Conservation (phyloP, 2,329 filamentous ascomycete genomes). For the Diatrype stigma region DNA sequence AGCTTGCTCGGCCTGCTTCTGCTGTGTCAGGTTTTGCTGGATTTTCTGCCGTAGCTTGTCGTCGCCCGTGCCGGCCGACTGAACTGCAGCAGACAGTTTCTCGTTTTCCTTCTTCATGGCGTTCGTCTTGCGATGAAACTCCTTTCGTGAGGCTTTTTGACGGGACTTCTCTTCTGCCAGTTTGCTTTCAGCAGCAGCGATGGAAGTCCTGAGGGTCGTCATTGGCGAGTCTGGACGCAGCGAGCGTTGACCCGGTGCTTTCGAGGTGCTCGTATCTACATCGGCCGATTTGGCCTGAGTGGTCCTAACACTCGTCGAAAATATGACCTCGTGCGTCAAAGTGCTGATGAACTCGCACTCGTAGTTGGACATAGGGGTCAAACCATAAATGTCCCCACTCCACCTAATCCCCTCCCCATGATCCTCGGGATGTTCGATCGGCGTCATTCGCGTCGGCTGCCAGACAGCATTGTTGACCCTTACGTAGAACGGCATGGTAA, state of each 20-base stretch:
- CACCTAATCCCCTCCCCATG: constrained; percentile 49
- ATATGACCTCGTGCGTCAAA: constrained; percentile 60
- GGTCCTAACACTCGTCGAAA: constrained; percentile 68
- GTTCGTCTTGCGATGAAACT: constrained; percentile 67
- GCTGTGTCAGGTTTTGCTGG: constrained; percentile 69
- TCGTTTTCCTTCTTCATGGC: constrained; percentile 71
- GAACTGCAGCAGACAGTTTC: constrained; percentile 59
- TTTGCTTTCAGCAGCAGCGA: constrained; percentile 66
- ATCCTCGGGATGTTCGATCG: constrained; percentile 35
- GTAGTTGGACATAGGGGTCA: constrained; percentile 71
- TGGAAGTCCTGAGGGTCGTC: constrained; percentile 72
- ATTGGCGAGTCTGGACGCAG: constrained; percentile 72
- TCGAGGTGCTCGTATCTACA: constrained; percentile 27
- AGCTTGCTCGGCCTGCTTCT: constrained; percentile 60
- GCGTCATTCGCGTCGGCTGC: constrained; percentile 70
- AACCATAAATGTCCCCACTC: constrained; percentile 66
- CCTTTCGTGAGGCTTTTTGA: constrained; percentile 68
- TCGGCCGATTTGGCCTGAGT: constrained; percentile 45
- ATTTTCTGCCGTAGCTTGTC: constrained; percentile 73
- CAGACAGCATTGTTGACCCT: constrained; percentile 74
- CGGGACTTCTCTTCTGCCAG: constrained; percentile 65
- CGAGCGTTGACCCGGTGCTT: constrained; percentile 49
- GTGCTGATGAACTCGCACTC: constrained; percentile 73
- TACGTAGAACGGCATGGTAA: constrained; percentile 72
- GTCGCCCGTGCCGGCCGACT: constrained; percentile 67